These are phyloP conservation scores for Phylloboletellus chloephorus DNA, from an alignment of 1,284 basidiomycete genomes.

Conservation along the genomic window DNA sequence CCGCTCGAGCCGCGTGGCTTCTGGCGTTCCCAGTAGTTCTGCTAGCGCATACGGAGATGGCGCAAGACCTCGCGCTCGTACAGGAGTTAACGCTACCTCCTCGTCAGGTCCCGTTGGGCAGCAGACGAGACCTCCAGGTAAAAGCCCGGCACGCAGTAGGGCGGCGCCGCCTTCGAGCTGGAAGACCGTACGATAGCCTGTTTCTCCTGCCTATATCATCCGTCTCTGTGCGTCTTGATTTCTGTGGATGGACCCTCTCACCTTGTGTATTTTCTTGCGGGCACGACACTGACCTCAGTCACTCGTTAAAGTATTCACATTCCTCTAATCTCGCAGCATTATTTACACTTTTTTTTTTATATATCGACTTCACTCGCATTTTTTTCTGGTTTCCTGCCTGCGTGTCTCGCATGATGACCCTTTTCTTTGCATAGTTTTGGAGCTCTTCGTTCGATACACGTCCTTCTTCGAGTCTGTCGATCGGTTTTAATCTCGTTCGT, in stretches of 20 bases:
- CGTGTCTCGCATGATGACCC: too few species aligned
- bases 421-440: not conserved
- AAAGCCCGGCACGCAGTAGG: conserved; percentile 9
- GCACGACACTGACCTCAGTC: conserved; percentile 2
- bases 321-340: conserved; percentile 9
- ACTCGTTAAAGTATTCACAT: conserved; percentile 7
- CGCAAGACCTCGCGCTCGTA: conserved; percentile 25
- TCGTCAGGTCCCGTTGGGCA: conserved; percentile 10
- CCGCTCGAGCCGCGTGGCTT: conserved; percentile 6
- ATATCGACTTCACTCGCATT: conserved; percentile 4
- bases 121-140: conserved; percentile 12
- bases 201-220: not conserved
- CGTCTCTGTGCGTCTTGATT: not conserved
- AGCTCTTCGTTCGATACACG: not conserved
- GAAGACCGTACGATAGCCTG: conserved; percentile 25
- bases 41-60: conserved; percentile 21
- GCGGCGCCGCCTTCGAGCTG: conserved; percentile 30
- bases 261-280: not conserved
- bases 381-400: too few species aligned
- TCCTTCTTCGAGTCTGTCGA: conserved; percentile 1
- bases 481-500: not conserved
- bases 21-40: conserved; percentile 9
- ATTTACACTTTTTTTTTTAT: conserved; percentile 4
- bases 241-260: not conserved
- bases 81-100: conserved; percentile 17